Conservation (phyloP, 2,329 filamentous ascomycete genomes). For the Diplodia seriata region DNA sequence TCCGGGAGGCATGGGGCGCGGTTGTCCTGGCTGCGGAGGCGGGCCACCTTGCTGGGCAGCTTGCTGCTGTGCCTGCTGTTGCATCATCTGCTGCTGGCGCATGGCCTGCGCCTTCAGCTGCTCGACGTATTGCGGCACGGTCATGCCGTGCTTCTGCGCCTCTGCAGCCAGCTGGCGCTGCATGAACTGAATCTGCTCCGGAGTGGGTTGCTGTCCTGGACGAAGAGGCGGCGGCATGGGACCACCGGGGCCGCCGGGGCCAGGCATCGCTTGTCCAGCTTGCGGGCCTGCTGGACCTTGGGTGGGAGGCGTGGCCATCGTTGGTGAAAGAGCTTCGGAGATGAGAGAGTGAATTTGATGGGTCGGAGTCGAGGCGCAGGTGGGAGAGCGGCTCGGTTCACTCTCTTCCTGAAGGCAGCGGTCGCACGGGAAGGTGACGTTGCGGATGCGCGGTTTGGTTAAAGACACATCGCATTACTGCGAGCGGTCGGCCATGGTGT, state of each 20-base stretch:
- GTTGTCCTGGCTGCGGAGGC: constrained; percentile 68
- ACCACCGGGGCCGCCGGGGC: constrained; percentile 14
- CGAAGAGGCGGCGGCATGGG: constrained; percentile 35
- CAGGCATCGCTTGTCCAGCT: constrained; percentile 27
- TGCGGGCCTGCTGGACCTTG: constrained; percentile 19
- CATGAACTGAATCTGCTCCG: constrained; percentile 85
- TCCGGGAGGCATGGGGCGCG: constrained; percentile 84
- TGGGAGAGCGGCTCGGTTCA: not conserved
- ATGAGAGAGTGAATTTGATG: not conserved
- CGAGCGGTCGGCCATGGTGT: constrained; percentile 29
- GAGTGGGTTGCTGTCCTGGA: constrained; percentile 67
- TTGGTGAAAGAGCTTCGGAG: not conserved
- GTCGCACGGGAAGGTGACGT: constrained; percentile 3
- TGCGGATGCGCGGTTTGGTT: constrained; percentile 22
- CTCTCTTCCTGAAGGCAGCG: constrained; percentile 3
- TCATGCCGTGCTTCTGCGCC: constrained; percentile 83
- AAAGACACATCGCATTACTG: constrained; percentile 32
- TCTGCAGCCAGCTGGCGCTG: constrained; percentile 82
- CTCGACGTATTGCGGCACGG: constrained; percentile 81
- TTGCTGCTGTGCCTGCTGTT: constrained; percentile 46
- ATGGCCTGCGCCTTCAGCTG: constrained; percentile 61
- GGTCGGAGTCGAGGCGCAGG: not conserved
- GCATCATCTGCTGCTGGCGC: constrained; percentile 56
- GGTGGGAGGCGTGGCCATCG: constrained; percentile 27
- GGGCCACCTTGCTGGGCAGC: constrained; percentile 47